These are phyloP conservation scores for Osmozyma mogii DNA, from an alignment of 805 yeast species.

Conservation along the genomic window DNA sequence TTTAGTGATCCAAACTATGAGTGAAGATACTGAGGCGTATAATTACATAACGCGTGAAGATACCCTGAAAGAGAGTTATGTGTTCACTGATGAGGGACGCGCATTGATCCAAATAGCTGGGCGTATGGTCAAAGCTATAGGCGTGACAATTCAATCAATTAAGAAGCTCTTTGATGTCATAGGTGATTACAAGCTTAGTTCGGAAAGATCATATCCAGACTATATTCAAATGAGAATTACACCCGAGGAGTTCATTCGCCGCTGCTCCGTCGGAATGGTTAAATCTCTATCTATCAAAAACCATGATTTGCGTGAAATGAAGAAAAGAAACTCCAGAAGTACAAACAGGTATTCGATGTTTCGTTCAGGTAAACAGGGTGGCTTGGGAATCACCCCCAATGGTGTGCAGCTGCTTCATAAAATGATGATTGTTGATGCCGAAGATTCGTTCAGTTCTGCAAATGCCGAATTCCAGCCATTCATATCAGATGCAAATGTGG, in stretches of 20 bases:
- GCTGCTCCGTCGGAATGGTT: slow-evolving; percentile 56
- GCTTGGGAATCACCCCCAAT: slow-evolving; percentile 38
- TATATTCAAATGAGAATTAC: slow-evolving; percentile 49
- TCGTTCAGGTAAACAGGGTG: slow-evolving; percentile 44
- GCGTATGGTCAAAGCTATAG: slow-evolving; percentile 49
- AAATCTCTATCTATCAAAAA: slow-evolving; percentile 24
- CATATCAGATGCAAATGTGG: slow-evolving; percentile 11
- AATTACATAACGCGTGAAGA: slow-evolving; percentile 22
- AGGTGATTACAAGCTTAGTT: slow-evolving; percentile 59
- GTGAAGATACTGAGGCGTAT: slow-evolving; percentile 19
- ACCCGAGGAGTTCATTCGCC: slow-evolving; percentile 51
- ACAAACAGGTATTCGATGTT: slow-evolving; percentile 42
- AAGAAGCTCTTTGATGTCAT: slow-evolving; percentile 43
- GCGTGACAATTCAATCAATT: slow-evolving; percentile 43
- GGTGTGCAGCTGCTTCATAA: slow-evolving; percentile 40
- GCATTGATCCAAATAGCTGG: slow-evolving; percentile 52
- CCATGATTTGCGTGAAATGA: slow-evolving; percentile 17
- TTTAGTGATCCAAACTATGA: slow-evolving; percentile 48
- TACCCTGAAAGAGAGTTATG: slow-evolving; percentile 24
- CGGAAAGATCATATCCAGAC: slow-evolving; percentile 60
- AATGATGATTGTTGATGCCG: slow-evolving; percentile 20
- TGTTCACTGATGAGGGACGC: slow-evolving; percentile 62
- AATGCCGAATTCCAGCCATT: slow-evolving; percentile 29
- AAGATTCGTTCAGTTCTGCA: slow-evolving; percentile 23
- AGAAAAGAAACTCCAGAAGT: slow-evolving; percentile 10